Base-by-base conservation (phyloP, 192 early-diverging fungal genomes). In the Chytriomyces confervae region DNA sequence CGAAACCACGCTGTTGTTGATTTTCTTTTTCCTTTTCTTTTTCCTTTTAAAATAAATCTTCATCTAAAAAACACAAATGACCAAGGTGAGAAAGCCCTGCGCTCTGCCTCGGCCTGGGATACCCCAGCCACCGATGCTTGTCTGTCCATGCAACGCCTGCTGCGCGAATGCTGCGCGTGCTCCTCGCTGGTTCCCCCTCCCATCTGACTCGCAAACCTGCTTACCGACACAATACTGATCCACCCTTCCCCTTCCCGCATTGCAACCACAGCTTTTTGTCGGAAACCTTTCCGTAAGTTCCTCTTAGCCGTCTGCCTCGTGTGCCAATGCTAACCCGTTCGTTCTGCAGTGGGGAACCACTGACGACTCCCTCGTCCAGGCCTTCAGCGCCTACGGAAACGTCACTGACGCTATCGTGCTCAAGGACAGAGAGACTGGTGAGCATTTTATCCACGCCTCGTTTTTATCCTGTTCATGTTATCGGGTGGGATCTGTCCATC, bases 381-480 rank as follows among this genome's bases (percentile, higher is more conserved):
- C 83, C 46, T 96, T 96, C 83, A 51, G 20, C 48, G 66, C 82
- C 63, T 92, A 78, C 79, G 95, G 95, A 50, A 10, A 79, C 0
- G 88, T 96, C 66, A 69, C 81, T 36, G 85, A 92, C 77, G 85
- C 91, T 57, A 86, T 88, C 51, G 91, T 96, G 23, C 81, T 94
- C 69, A 85, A 68, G 61, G 92, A 93, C 76, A 88, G 91, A 72
- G 90, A 93, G 65, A 93, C 91, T 68, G 90, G 93, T 93, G 89
- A 86, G 85, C 13, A 20, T 36, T 4, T 36, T 36, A 36, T 36
- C 36, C 36, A 3, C 4, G 36, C 4, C 36, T 36, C 36, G 1
- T 36, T 36, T 0, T 36, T 36, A 36, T 36, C 36, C 36, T 36
- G 36, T 36, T 4, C 36, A 36, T 36, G 36, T 36, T 36, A 2